Conservation (phyloP, 2,329 filamentous ascomycete genomes). For the Gaeumannomyces tritici region DNA sequence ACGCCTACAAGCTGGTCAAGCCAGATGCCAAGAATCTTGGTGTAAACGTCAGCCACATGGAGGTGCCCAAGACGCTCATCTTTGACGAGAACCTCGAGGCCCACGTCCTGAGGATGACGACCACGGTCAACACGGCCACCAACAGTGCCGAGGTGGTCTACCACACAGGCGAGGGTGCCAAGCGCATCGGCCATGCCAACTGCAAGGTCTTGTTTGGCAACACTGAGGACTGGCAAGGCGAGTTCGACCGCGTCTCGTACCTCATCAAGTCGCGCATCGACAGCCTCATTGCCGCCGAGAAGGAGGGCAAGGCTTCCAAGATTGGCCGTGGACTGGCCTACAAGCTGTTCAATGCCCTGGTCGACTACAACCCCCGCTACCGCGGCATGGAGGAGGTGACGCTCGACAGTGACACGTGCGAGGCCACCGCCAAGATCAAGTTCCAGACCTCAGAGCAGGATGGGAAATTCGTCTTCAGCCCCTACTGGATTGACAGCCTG, state of each 20-base stretch:
- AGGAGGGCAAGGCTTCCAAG: slow-evolving; percentile 59
- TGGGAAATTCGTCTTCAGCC: slow-evolving; percentile 45
- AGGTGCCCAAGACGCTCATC: slow-evolving; percentile 63
- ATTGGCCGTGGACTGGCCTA: slow-evolving; percentile 69
- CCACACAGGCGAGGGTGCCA: slow-evolving; percentile 48
- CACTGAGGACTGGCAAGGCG: slow-evolving; percentile 48
- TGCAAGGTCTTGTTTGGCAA: slow-evolving; percentile 54
- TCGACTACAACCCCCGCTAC: slow-evolving; percentile 45
- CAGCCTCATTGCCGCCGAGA: slow-evolving; percentile 48
- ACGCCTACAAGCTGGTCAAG: slow-evolving; percentile 54
- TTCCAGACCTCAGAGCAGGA: slow-evolving; percentile 38
- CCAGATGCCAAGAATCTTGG: slow-evolving; percentile 42
- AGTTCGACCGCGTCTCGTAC: slow-evolving; percentile 60
- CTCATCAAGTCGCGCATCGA: slow-evolving; percentile 56
- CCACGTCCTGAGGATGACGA: slow-evolving; percentile 53
- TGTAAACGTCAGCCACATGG: slow-evolving; percentile 56
- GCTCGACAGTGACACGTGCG: slow-evolving; percentile 33
- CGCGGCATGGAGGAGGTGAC: slow-evolving; percentile 51
- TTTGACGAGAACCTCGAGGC: slow-evolving; percentile 31
- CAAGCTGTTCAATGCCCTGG: slow-evolving; percentile 52
- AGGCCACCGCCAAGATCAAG: slow-evolving; percentile 30
- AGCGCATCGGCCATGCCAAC: slow-evolving; percentile 50
- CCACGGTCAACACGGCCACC: slow-evolving; percentile 46
- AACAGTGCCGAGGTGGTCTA: slow-evolving; percentile 47
- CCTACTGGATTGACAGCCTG: slow-evolving; percentile 50